Conservation (phyloP, 192 early-diverging fungal species). For the Podila horticola region DNA sequence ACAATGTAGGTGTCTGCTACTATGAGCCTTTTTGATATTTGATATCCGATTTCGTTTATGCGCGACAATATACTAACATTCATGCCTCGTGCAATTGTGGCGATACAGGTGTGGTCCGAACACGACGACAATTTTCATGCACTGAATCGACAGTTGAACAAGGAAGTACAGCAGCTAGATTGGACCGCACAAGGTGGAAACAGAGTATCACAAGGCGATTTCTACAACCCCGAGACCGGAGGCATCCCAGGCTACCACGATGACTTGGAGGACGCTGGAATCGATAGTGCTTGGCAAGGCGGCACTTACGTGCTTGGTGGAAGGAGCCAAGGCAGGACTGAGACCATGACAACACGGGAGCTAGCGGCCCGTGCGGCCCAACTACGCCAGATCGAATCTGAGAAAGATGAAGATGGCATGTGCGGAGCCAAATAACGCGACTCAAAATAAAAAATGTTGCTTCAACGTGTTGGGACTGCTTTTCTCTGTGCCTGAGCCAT, state of each 20-base stretch:
- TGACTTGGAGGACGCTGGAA: constrained; percentile 49
- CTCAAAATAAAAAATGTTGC: neutral
- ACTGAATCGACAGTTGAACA: constrained; percentile 78
- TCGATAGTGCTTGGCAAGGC: constrained; percentile 55
- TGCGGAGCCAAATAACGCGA: constrained; percentile 20
- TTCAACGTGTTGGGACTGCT: neutral
- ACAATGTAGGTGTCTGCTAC: constrained; percentile 61
- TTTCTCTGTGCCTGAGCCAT: neutral
- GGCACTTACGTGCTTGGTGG: constrained; percentile 74
- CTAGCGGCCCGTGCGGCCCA: constrained; percentile 65
- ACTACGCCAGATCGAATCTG: constrained; percentile 69
- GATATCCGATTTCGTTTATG: neutral
- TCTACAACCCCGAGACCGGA: constrained; percentile 55
- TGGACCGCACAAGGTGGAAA: constrained; percentile 56
- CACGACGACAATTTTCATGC: constrained; percentile 81
- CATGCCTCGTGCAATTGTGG: neutral
- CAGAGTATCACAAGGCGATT: constrained; percentile 43
- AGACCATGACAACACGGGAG: constrained; percentile 53
- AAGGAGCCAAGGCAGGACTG: neutral
- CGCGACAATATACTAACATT: neutral
- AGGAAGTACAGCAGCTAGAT: constrained; percentile 65
- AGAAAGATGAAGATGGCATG: constrained; percentile 69
- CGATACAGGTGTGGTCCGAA: constrained; percentile 60
- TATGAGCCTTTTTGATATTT: neutral
- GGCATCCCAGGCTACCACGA: constrained; percentile 30